phyloP scores from a whole-genome alignment of 202 grass and related monocot species.

The Digitaria exilis region DNA sequence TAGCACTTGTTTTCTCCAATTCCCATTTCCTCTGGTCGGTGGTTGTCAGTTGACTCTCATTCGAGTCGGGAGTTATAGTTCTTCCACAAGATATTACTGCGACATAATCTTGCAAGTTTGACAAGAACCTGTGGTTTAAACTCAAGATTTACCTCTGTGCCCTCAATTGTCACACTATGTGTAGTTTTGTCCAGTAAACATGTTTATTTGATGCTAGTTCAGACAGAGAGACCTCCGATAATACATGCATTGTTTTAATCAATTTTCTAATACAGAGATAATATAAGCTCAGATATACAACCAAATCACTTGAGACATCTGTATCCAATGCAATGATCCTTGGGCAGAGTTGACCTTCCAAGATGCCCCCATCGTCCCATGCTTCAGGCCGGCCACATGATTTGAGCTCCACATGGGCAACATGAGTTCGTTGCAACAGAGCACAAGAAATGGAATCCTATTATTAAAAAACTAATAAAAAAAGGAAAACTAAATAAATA shows the following conservation, averaged over 20 bases:
- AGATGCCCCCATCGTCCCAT: conserved; percentile 22
- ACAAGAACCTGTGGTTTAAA: too few relatives aligned
- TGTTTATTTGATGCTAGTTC: background rate
- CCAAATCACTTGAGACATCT: background rate
- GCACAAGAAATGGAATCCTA: conserved; percentile 33
- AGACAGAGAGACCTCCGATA: background rate
- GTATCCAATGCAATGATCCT: conserved; percentile 42
- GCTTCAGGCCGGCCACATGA: conserved; percentile 38
- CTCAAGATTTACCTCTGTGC: background rate
- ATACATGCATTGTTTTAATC: background rate
- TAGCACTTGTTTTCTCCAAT: background rate
- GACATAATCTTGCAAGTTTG: background rate
- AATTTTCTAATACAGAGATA: background rate
- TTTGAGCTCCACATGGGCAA: conserved; percentile 55
- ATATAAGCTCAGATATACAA: background rate
- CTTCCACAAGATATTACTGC: background rate
- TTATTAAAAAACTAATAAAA: background rate
- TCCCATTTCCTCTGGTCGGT: conserved; percentile 31
- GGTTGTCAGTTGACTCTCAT: conserved; percentile 40
- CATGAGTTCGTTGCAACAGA: conserved; percentile 29
- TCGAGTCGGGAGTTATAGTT: background rate
- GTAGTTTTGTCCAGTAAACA: background rate
- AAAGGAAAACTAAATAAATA: background rate
- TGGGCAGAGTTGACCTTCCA: conserved; percentile 46
- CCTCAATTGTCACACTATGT: background rate